Conservation (phyloP, 2,329 filamentous ascomycete species). For the Blastomyces emzantsi region DNA sequence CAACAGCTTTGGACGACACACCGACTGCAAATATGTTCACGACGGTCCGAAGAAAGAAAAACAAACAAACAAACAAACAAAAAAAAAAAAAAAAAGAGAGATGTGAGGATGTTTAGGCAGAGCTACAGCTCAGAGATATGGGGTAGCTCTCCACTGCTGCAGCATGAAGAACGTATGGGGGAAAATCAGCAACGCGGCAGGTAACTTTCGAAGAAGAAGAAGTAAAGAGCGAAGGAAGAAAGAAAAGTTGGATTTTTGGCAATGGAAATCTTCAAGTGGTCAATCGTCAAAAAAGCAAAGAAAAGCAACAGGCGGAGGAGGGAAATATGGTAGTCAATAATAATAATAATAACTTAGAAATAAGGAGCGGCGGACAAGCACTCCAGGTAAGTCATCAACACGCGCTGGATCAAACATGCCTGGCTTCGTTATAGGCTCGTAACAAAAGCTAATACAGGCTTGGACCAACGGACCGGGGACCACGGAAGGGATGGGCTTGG, state of each 20-base stretch:
- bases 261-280: constrained; percentile 2
- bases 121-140: background rate
- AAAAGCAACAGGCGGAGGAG: background rate
- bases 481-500: constrained; percentile 7
- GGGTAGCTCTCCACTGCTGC: background rate
- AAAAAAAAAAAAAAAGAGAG: background rate
- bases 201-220: background rate
- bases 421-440: constrained; percentile 10
- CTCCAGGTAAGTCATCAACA: constrained; percentile 3
- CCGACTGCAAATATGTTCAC: background rate
- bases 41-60: background rate
- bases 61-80: too few species aligned
- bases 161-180: constrained; percentile 5
- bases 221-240: background rate
- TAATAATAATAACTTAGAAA: constrained; percentile 3
- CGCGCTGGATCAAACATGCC: constrained; percentile 6
- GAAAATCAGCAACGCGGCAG: background rate
- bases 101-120: background rate
- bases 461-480: constrained; percentile 12
- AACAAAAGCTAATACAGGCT: constrained; percentile 11
- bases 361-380: constrained; percentile 6
- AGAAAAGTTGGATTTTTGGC: background rate
- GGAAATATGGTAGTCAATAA: background rate
- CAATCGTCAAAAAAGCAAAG: constrained; percentile 3
- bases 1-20: background rate